These are phyloP conservation scores for Naganishia liquefaciens DNA, from an alignment of 1,284 basidiomycete genomes.

Conservation along the genomic window DNA sequence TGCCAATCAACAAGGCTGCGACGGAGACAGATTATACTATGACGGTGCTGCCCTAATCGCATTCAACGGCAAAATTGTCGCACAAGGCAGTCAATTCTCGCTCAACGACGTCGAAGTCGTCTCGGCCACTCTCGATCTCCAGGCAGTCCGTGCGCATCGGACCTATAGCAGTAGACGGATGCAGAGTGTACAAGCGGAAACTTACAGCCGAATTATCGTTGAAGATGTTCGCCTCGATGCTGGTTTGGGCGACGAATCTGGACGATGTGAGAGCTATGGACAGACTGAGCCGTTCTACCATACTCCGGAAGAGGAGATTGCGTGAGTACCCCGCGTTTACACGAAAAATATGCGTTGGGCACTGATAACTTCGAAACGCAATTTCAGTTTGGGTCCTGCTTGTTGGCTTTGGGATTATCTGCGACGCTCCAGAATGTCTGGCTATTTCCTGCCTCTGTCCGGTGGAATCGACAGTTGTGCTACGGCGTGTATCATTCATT, in stretches of 20 bases:
- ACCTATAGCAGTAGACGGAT: slow-evolving; percentile 77
- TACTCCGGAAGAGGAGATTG: slow-evolving; percentile 92
- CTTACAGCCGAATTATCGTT: slow-evolving; percentile 68
- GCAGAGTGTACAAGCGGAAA: slow-evolving; percentile 76
- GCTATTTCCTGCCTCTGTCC: slow-evolving; percentile 93
- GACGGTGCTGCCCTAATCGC: slow-evolving; percentile 96
- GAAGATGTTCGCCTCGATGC: slow-evolving; percentile 65
- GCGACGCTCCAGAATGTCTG: slow-evolving; percentile 86
- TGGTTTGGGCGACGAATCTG: slow-evolving; percentile 62
- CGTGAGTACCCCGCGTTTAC: slow-evolving; percentile 63
- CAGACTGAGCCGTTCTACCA: slow-evolving; percentile 67
- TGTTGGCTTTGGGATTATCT: slow-evolving; percentile 99
- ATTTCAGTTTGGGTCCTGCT: slow-evolving; percentile 80
- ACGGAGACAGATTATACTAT: slow-evolving; percentile 96
- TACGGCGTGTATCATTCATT: slow-evolving; percentile 90
- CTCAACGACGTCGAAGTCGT: slow-evolving; percentile 94
- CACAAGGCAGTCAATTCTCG: slow-evolving; percentile 95
- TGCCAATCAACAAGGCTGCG: slow-evolving; percentile 98
- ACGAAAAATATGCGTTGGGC: neutral
- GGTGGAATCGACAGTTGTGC: slow-evolving; percentile 99
- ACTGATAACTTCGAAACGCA: neutral
- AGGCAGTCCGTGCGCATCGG: slow-evolving; percentile 87
- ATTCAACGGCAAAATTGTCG: slow-evolving; percentile 86
- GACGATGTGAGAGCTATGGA: slow-evolving; percentile 65
- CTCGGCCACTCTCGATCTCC: slow-evolving; percentile 90